phyloP scores from a whole-genome alignment of 345 rosid genomes.

The Arabis hirsuta region DNA sequence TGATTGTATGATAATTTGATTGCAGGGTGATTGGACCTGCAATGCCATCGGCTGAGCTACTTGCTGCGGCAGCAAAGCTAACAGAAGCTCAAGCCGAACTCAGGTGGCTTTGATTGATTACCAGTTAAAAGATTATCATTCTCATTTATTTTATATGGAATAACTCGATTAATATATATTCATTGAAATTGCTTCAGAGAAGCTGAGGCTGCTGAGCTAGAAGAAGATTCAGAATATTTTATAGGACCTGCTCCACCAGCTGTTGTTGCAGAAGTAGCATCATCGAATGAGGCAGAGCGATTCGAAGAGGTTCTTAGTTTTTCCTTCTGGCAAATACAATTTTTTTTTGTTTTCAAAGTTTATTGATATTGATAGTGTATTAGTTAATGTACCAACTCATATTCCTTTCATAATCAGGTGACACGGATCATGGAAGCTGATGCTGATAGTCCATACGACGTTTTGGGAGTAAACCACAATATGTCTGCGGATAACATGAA shows the following conservation, averaged over 20 bases:
- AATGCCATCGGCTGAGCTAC: constrained; percentile 92
- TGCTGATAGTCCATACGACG: constrained; percentile 70
- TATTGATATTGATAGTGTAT: not conserved
- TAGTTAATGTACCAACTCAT: constrained; percentile 22
- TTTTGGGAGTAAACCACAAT: constrained; percentile 74
- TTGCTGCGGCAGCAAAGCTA: constrained; percentile 94
- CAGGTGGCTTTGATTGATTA: constrained; percentile 48
- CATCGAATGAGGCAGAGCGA: constrained; percentile 93
- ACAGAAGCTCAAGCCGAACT: constrained; percentile 93
- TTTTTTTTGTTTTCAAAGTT: not conserved
- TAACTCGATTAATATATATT: not conserved
- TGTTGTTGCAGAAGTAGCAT: constrained; percentile 86
- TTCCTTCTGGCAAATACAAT: constrained; percentile 5
- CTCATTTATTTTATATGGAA: not conserved
- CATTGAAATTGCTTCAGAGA: constrained; percentile 53
- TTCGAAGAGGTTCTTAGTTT: constrained; percentile 77
- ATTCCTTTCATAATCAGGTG: constrained; percentile 53
- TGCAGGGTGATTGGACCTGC: constrained; percentile 87
- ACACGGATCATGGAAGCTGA: constrained; percentile 85
- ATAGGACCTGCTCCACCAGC: constrained; percentile 94
- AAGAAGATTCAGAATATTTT: constrained; percentile 76
- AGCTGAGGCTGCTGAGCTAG: constrained; percentile 86
- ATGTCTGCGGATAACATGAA: constrained; percentile 77
- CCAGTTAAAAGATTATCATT: not conserved
- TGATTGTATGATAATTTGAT: constrained; percentile 25